Evolutionary conservation across 192 early-diverging fungal species (phyloP), one percentile per base, ranked within the genome.

Genomic region (Funneliformis geosporum): DNA sequence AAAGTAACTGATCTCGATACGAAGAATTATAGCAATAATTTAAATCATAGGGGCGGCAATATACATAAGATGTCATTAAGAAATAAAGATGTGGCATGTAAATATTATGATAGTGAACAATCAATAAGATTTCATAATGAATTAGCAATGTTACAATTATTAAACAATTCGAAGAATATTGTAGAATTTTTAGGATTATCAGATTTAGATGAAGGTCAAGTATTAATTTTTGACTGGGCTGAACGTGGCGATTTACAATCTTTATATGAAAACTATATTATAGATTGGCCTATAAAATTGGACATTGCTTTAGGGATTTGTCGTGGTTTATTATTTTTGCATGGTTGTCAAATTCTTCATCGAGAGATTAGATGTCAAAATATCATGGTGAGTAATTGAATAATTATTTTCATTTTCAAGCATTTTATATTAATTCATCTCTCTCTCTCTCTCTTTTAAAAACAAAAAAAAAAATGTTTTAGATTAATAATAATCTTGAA

Each of bases 181-280:
- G 18, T 76, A 39, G 39, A 21, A 43, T 76, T 76, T 62, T 62
- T 61, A 14, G 74, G 74, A 62, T 23, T 62, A 40, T 76, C 74
- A 21, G 33, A 40, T 18, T 23, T 76, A 39, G 60, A 76, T n/a
- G 60, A 46, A 42, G 33, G 39, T 76, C 55, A 43, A 42, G 59
- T 76, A 21, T 46, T 76, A 33, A 60, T 76, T 40, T 61, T 76
- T 60, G 74, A 76, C 7, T 76, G 74, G 74, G 74, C 74, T 27
- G 60, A 76, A 10, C 18, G 23, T 40, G 74, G 74, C 2, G 38
- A 60, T 42, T 76, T 76, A 39, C 39, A 62, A 61, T 28, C 39
- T 61, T 76, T 62, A 12, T 76, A 76, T 62, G 42, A 47, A 50
- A 72, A 72, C 16, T 47, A 12, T 47, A 25, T 21, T 16, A n/a